Conservation (phyloP, 305 asterid species). For the Fraxinus greggii region DNA sequence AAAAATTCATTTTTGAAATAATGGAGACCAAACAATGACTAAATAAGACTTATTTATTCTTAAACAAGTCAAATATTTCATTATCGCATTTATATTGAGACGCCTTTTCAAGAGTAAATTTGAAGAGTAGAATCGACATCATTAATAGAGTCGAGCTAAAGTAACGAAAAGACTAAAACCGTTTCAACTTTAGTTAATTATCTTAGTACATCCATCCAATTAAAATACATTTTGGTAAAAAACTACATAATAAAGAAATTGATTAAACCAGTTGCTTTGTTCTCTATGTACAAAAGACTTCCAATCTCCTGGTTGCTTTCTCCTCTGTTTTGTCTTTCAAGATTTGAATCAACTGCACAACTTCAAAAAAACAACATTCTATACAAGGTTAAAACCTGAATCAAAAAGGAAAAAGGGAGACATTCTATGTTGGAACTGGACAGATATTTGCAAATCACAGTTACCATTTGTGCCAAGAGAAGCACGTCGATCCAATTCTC, state of each 20-base stretch:
- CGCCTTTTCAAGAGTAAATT: neutral
- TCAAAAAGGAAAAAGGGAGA: neutral
- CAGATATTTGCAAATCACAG: neutral
- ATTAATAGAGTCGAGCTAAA: neutral
- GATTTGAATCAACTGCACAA: neutral
- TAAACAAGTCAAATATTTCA: neutral
- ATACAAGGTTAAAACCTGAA: neutral
- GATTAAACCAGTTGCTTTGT: neutral
- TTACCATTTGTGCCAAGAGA: neutral
- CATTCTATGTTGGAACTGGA: neutral
- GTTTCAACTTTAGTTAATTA: neutral
- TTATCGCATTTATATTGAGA: neutral
- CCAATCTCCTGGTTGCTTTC: neutral
- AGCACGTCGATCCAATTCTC: slow-evolving; percentile 20
- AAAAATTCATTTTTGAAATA: too few species aligned
- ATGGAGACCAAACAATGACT: too few species aligned
- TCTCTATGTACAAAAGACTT: neutral
- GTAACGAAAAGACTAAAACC: too few species aligned
- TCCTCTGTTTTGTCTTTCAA: neutral
- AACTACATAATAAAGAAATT: neutral
- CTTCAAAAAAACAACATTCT: neutral
- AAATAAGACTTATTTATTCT: too few species aligned
- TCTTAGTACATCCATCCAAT: neutral
- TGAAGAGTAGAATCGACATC: neutral
- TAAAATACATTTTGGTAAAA: neutral